A percentile compares a stretch with the other conserved stretches of the same genome.
phyloP scores from a whole-genome alignment of 2,329 filamentous ascomycete species.

The Metarhizium sp. region DNA sequence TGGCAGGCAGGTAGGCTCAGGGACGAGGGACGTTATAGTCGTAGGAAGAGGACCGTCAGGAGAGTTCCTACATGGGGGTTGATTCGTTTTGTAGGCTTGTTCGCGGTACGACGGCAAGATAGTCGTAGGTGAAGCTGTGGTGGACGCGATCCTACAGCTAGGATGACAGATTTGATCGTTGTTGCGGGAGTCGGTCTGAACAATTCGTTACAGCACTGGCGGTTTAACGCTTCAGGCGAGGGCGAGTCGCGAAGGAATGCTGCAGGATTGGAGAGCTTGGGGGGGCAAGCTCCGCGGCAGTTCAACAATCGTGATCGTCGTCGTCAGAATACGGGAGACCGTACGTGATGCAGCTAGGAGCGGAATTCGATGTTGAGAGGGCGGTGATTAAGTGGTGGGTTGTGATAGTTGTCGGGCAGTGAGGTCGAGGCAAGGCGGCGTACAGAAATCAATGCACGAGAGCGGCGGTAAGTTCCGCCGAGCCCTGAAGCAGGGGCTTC shows the following conservation, averaged over 20 bases:
- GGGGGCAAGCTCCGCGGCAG: slow-evolving; percentile 11
- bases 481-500: slow-evolving; percentile 8
- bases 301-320: slow-evolving; percentile 11
- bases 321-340: background rate
- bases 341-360: slow-evolving; percentile 3
- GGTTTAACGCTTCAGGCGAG: background rate
- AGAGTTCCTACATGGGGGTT: slow-evolving; percentile 26
- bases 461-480: slow-evolving; percentile 19
- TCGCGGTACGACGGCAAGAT: background rate
- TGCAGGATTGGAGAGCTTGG: slow-evolving; percentile 15
- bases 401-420: slow-evolving; percentile 18
- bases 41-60: slow-evolving; percentile 15
- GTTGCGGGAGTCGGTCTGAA: background rate
- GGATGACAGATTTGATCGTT: background rate
- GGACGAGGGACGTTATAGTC: slow-evolving; percentile 16
- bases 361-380: background rate
- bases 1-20: slow-evolving; percentile 25
- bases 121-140: background rate
- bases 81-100: slow-evolving; percentile 6
- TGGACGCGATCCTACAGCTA: background rate
- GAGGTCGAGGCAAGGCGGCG: slow-evolving; percentile 18
- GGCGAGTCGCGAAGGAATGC: slow-evolving; percentile 10
- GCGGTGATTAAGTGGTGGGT: slow-evolving; percentile 4
- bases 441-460: slow-evolving; percentile 21
- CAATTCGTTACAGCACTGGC: background rate